These are phyloP conservation scores for Scheffersomyces illinoinensis DNA, from an alignment of 1,139 yeast species.

Conservation along the genomic window DNA sequence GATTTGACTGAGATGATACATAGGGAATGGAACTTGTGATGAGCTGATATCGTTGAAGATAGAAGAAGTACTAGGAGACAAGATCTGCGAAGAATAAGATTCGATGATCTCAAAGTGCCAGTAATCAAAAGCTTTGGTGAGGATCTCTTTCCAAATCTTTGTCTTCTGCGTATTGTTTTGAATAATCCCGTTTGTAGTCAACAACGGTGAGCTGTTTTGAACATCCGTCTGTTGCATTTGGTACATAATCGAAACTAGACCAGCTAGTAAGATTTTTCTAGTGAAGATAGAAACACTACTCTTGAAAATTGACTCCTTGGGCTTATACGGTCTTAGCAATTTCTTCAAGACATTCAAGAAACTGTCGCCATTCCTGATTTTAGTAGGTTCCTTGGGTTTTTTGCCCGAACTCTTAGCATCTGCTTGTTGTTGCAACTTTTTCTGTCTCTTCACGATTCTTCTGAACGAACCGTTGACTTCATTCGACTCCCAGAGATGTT, in stretches of 20 bases:
- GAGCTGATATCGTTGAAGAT: conserved; percentile 15
- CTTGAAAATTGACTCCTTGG: conserved; percentile 11
- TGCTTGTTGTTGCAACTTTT: conserved; percentile 24
- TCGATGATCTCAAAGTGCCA: conserved; percentile 19
- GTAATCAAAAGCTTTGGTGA: conserved; percentile 22
- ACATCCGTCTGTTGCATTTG: conserved; percentile 76
- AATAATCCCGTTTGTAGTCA: conserved; percentile 24
- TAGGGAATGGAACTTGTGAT: conserved; percentile 23
- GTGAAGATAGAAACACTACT: conserved; percentile 45
- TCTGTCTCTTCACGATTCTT: conserved; percentile 40
- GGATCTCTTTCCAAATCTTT: conserved; percentile 20
- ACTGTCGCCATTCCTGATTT: conserved; percentile 27
- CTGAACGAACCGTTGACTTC: conserved; percentile 43
- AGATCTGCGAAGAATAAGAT: conserved; percentile 6
- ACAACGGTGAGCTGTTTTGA: conserved; percentile 51
- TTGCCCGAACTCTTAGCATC: not conserved
- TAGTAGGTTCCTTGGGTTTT: conserved; percentile 10
- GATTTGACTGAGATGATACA: conserved; percentile 73
- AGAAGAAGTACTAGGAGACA: conserved; percentile 9
- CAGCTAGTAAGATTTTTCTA: conserved; percentile 65
- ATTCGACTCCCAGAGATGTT: conserved; percentile 61
- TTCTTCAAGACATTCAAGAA: conserved; percentile 38
- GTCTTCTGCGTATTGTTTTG: conserved; percentile 12
- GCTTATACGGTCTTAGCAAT: conserved; percentile 25
- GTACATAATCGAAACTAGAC: conserved; percentile 65